Evolutionary conservation across 2,329 filamentous ascomycete genomes (phyloP).

Genomic region (Camillea tinctor): DNA sequence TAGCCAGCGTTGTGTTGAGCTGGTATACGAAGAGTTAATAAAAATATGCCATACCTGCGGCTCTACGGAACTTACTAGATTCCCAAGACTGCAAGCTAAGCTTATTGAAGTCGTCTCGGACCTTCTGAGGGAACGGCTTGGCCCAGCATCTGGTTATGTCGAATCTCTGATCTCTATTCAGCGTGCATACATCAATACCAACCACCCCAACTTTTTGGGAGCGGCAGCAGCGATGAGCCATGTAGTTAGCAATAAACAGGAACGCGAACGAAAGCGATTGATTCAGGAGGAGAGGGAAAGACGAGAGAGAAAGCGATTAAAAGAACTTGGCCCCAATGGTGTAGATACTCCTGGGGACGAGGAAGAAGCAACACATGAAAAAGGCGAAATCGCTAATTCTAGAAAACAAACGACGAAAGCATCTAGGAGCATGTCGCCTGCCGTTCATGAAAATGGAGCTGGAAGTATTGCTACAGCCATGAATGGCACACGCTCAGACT

Average conservation of each 20-base stretch:
- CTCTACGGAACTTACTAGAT: slow-evolving; percentile 87
- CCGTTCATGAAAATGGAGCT: slow-evolving; percentile 66
- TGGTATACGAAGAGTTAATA: slow-evolving; percentile 98
- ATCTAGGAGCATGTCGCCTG: slow-evolving; percentile 79
- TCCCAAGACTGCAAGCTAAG: slow-evolving; percentile 90
- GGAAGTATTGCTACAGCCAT: slow-evolving; percentile 62
- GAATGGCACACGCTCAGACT: slow-evolving; percentile 63
- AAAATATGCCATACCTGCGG: slow-evolving; percentile 99
- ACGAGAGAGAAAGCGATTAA: slow-evolving; percentile 77
- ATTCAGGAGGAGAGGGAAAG: slow-evolving; percentile 83
- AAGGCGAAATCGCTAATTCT: slow-evolving; percentile 55
- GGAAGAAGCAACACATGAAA: slow-evolving; percentile 55
- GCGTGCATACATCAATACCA: slow-evolving; percentile 98
- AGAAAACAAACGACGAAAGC: slow-evolving; percentile 61
- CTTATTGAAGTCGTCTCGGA: slow-evolving; percentile 98
- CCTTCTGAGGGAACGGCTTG: slow-evolving; percentile 85
- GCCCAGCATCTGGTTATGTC: slow-evolving; percentile 85
- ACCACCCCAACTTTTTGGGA: slow-evolving; percentile 97
- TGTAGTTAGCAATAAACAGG: slow-evolving; percentile 91
- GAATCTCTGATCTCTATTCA: slow-evolving; percentile 97
- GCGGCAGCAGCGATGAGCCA: slow-evolving; percentile 97
- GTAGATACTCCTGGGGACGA: slow-evolving; percentile 67
- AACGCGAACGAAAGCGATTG: slow-evolving; percentile 80
- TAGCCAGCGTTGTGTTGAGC: slow-evolving; percentile 92
- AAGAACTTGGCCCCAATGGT: slow-evolving; percentile 81